Percentiles rank a stretch among this genome's conserved stretches.
These are phyloP conservation scores for Tephrocybe sp. DNA, from an alignment of 768 basidiomycete species.

Conservation along the genomic window DNA sequence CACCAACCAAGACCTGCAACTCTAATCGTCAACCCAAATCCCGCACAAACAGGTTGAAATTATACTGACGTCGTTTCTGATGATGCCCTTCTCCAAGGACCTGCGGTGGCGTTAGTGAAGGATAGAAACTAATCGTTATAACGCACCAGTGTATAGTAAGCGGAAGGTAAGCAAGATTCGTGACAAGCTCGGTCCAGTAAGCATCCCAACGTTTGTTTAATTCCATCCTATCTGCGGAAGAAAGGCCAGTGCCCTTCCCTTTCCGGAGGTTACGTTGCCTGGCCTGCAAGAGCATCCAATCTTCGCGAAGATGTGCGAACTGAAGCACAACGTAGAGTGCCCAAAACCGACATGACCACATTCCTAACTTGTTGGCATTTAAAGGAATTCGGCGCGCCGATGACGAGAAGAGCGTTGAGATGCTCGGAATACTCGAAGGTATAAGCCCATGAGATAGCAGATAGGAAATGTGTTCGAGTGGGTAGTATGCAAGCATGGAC, in stretches of 20 bases:
- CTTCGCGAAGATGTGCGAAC: conserved; percentile 70
- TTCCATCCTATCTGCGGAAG: conserved; percentile 53
- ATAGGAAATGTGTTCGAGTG: conserved; percentile 76
- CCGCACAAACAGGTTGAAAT: neutral
- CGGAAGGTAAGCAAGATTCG: conserved; percentile 78
- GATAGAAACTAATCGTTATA: conserved; percentile 17
- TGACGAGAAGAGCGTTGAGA: conserved; percentile 41
- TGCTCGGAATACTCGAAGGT: conserved; percentile 50
- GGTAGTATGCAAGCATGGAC: conserved; percentile 80
- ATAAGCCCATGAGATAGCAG: conserved; percentile 61
- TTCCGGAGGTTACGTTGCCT: conserved; percentile 58
- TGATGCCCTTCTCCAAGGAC: conserved; percentile 68
- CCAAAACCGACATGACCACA: conserved; percentile 86
- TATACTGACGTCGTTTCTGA: conserved; percentile 59
- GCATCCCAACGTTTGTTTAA: conserved; percentile 61
- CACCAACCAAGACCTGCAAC: conserved; percentile 39
- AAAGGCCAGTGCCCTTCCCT: conserved; percentile 50
- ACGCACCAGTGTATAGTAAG: conserved; percentile 86
- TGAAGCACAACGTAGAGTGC: conserved; percentile 76
- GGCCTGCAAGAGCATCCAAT: conserved; percentile 56
- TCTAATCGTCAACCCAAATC: neutral
- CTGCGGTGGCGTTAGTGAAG: conserved; percentile 31
- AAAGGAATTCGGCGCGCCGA: conserved; percentile 42
- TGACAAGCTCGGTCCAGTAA: conserved; percentile 69
- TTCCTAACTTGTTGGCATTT: conserved; percentile 45